Percentiles rank a stretch among this genome's conserved stretches.
These are phyloP conservation scores for Henckelia pumila DNA, from an alignment of 257 asterid species.

Conservation along the genomic window DNA sequence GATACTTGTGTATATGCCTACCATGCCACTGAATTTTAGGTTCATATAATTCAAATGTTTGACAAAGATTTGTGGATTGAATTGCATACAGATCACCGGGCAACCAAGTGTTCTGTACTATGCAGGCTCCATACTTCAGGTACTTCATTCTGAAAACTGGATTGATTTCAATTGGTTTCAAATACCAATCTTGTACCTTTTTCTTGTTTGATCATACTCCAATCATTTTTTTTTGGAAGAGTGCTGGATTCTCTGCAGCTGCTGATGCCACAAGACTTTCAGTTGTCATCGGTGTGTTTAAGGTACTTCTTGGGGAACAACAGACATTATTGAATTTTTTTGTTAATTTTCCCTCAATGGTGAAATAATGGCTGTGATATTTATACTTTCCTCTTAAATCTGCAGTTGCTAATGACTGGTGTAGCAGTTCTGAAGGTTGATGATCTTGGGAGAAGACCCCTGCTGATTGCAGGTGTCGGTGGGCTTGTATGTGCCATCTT, in stretches of 20 bases:
- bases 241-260: conserved; percentile 96
- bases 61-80: not conserved
- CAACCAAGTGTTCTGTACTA: conserved; percentile 97
- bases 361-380: not conserved
- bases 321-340: not conserved
- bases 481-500: conserved; percentile 71
- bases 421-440: conserved; percentile 93
- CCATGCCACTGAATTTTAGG: not conserved
- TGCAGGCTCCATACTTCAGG: conserved; percentile 98
- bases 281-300: conserved; percentile 78
- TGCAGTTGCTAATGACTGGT: conserved; percentile 87
- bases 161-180: conserved; percentile 12
- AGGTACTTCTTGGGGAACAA: conserved; percentile 47
- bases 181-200: not conserved
- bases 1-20: conserved; percentile 22
- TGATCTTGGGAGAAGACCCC: conserved; percentile 92
- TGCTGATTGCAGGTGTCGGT: conserved; percentile 77
- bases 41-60: not conserved
- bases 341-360: not conserved
- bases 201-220: conserved; percentile 18
- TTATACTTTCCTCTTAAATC: conserved; percentile 4
- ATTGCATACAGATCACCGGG: conserved; percentile 68
- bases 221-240: conserved; percentile 40
- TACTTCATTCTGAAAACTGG: conserved; percentile 24
- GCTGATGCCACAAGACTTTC: conserved; percentile 95